These are phyloP conservation scores for Gaillardinia entomophila DNA, from an alignment of 805 yeast species.

Conservation along the genomic window DNA sequence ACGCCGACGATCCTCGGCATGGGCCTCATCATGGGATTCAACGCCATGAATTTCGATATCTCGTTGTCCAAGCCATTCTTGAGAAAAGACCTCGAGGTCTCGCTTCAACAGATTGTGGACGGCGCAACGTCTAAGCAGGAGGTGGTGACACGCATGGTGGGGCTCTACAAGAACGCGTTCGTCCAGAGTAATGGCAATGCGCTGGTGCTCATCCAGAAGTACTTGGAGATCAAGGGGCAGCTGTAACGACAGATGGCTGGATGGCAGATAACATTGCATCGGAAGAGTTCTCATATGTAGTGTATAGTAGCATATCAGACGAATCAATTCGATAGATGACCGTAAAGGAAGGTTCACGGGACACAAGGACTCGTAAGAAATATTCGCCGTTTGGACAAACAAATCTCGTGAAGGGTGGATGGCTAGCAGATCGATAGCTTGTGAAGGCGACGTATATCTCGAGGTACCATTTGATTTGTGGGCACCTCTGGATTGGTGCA, in stretches of 20 bases:
- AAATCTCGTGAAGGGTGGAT: no score
- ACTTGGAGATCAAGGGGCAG: constrained; percentile 4
- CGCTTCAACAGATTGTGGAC: constrained; percentile 59
- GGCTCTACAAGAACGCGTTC: constrained; percentile 59
- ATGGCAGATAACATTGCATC: neutral
- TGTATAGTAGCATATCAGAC: no score
- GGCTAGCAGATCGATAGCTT: no score
- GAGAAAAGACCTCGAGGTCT: constrained; percentile 67
- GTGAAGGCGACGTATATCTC: no score
- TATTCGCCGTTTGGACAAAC: no score
- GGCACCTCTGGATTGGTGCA: no score
- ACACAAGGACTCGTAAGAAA: no score
- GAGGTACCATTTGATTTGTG: no score
- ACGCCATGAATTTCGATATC: constrained; percentile 58
- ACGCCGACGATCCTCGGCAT: constrained; percentile 81
- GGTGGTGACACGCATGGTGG: constrained; percentile 51
- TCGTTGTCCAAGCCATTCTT: constrained; percentile 86
- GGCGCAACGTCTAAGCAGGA: constrained; percentile 50
- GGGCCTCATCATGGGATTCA: constrained; percentile 85
- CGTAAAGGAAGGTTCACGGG: no score
- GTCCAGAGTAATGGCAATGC: constrained; percentile 40
- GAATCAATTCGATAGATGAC: no score
- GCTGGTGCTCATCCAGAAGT: constrained; percentile 22
- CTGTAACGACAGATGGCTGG: neutral
- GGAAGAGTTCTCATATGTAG: no score